Evolutionary conservation across 2,329 filamentous ascomycete genomes (phyloP).

Genomic region (Bertia moriformis): DNA sequence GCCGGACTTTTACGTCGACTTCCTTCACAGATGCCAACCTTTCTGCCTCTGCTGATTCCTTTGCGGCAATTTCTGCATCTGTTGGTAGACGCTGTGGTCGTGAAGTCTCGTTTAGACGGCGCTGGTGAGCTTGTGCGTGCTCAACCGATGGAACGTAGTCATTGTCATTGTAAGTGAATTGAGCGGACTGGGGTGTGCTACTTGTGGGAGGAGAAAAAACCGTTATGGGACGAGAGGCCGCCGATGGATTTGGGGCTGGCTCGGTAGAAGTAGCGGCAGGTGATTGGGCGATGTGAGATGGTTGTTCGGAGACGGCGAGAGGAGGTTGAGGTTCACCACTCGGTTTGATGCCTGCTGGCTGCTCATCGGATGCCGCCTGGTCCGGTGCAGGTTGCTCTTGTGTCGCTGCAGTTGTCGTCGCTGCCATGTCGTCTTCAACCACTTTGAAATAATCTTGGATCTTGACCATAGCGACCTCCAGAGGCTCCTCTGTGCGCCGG

Average conservation of each 20-base stretch:
- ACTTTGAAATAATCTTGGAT: slow-evolving; percentile 64
- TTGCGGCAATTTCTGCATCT: slow-evolving; percentile 65
- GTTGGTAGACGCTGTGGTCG: slow-evolving; percentile 69
- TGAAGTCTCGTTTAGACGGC: slow-evolving; percentile 40
- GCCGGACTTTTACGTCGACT: slow-evolving; percentile 66
- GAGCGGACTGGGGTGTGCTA: slow-evolving; percentile 63
- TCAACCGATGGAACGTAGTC: slow-evolving; percentile 65
- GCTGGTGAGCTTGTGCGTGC: slow-evolving; percentile 64
- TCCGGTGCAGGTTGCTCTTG: slow-evolving; percentile 4
- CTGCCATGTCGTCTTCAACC: slow-evolving; percentile 15
- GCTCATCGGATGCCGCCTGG: slow-evolving; percentile 4
- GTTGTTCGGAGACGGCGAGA: too few species aligned
- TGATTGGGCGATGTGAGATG: background rate
- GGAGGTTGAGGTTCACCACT: background rate
- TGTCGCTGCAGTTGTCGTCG: slow-evolving; percentile 5
- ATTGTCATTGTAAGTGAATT: slow-evolving; percentile 49
- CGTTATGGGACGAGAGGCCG: slow-evolving; percentile 31
- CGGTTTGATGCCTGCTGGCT: background rate
- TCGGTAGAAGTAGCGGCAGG: background rate
- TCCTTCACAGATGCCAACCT: slow-evolving; percentile 51
- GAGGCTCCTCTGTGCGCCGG: slow-evolving; percentile 58
- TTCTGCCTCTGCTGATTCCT: slow-evolving; percentile 49
- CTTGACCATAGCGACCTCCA: slow-evolving; percentile 73
- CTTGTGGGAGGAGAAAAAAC: slow-evolving; percentile 67
- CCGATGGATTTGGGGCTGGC: background rate